Percentiles rank a stretch among this genome's conserved stretches.
Evolutionary conservation across 73 alveolate genomes (phyloP).

Genomic region (Paraurostyla sp.): DNA sequence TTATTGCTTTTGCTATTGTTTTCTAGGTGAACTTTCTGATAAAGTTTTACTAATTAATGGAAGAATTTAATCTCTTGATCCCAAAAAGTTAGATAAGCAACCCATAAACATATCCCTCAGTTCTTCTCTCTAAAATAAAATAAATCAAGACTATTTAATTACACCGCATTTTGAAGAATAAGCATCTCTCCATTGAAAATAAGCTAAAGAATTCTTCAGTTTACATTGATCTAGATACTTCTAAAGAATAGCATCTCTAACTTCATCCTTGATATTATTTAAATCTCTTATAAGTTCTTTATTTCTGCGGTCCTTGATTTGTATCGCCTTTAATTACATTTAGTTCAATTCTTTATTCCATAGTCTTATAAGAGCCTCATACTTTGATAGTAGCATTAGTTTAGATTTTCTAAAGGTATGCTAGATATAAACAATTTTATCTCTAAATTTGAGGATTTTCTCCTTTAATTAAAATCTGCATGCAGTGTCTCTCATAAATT

Average conservation of each 20-base stretch:
- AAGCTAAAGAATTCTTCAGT: constrained; percentile 9
- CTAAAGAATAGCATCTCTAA: not conserved
- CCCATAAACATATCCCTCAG: not conserved
- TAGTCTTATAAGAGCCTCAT: not conserved
- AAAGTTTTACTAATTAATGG: too few species aligned
- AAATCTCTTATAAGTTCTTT: not conserved
- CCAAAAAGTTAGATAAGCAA: not conserved
- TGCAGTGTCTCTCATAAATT: not conserved
- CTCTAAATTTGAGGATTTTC: constrained; percentile 1
- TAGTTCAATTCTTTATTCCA: constrained; percentile 19
- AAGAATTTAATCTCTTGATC: too few species aligned
- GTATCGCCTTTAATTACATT: not conserved
- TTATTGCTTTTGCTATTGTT: not conserved
- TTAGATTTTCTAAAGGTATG: not conserved
- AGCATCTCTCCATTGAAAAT: constrained; percentile 32
- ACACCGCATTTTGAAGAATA: constrained; percentile 28
- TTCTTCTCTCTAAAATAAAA: constrained; percentile 8
- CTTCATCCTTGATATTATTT: constrained; percentile 1
- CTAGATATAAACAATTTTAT: constrained; percentile 6
- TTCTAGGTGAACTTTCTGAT: not conserved
- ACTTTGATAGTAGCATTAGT: not conserved
- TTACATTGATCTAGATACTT: not conserved
- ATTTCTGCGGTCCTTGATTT: not conserved
- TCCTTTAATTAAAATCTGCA: not conserved
- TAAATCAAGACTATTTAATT: not conserved